Conservation (phyloP, 2,329 filamentous ascomycete species). For the Nigrospora osmanthi region DNA sequence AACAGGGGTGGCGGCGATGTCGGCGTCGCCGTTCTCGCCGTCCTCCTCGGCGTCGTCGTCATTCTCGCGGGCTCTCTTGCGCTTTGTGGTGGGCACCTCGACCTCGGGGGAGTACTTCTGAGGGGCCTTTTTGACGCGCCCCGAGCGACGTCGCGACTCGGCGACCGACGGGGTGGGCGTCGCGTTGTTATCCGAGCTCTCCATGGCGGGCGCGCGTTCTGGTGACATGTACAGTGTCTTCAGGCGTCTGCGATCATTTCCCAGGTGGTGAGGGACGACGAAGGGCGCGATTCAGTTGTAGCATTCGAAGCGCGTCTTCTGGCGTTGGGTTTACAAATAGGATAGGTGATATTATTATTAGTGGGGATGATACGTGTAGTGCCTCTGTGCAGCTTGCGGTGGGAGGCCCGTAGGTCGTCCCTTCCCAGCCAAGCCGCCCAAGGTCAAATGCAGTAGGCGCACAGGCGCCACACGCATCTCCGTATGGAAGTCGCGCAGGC, state of each 20-base stretch:
- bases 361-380: no score
- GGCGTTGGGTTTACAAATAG: no score
- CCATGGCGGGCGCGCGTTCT: conserved; percentile 39
- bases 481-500: no score
- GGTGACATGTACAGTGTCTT: conserved; percentile 27
- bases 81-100: conserved; percentile 38
- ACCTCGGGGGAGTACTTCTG: conserved; percentile 50
- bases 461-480: no score
- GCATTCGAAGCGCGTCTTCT: no score
- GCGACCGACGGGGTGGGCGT: conserved; percentile 42
- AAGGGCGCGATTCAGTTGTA: background rate
- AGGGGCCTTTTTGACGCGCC: conserved; percentile 57
- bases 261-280: conserved; percentile 2
- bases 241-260: conserved; percentile 17
- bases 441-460: no score
- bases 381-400: no score
- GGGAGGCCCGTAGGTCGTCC: no score
- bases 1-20: conserved; percentile 29
- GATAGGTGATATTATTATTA: no score
- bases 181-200: conserved; percentile 47
- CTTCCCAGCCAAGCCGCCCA: no score
- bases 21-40: conserved; percentile 26
- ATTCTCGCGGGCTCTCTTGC: conserved; percentile 44
- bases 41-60: conserved; percentile 40
- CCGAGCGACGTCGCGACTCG: conserved; percentile 56